Conservation (phyloP, 176 grass and related monocot species). For the Carex parvula region DNA sequence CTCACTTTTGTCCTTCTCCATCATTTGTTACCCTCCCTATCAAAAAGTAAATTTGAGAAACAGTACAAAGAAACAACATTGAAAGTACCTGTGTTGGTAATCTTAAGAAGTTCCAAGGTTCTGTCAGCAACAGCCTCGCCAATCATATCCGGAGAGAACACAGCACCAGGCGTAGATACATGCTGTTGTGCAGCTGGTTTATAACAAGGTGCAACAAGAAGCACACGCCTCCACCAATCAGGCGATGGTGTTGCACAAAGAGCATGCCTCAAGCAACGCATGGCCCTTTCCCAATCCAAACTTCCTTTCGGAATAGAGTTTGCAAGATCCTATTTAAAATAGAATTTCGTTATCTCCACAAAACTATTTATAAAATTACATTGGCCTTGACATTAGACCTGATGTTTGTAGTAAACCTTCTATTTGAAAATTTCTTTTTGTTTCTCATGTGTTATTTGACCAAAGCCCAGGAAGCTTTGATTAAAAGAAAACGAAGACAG, state of each 20-base stretch:
- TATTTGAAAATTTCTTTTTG: neutral
- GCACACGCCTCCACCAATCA: constrained; percentile 98
- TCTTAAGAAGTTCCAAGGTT: constrained; percentile 76
- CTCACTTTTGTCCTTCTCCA: neutral
- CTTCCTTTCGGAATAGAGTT: constrained; percentile 79
- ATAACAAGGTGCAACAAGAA: constrained; percentile 97
- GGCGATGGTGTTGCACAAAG: constrained; percentile 90
- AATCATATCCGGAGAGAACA: constrained; percentile 98
- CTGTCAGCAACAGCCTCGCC: constrained; percentile 94
- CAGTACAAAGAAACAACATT: constrained; percentile 4
- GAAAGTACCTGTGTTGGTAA: constrained; percentile 69
- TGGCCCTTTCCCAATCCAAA: constrained; percentile 94
- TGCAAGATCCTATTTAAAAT: constrained; percentile 78
- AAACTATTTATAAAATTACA: too few species aligned
- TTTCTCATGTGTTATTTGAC: neutral
- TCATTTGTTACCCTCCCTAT: neutral
- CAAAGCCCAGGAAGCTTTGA: neutral
- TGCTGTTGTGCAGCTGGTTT: constrained; percentile 57
- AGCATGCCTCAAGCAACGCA: constrained; percentile 94
- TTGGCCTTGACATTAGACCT: too few species aligned
- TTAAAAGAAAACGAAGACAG: neutral
- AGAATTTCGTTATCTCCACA: constrained; percentile 16
- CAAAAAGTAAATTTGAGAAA: neutral
- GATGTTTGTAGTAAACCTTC: neutral
- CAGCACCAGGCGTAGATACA: constrained; percentile 84